Evolutionary conservation across 2,329 filamentous ascomycete species (phyloP).

Genomic region (Clonostachys byssicola): DNA sequence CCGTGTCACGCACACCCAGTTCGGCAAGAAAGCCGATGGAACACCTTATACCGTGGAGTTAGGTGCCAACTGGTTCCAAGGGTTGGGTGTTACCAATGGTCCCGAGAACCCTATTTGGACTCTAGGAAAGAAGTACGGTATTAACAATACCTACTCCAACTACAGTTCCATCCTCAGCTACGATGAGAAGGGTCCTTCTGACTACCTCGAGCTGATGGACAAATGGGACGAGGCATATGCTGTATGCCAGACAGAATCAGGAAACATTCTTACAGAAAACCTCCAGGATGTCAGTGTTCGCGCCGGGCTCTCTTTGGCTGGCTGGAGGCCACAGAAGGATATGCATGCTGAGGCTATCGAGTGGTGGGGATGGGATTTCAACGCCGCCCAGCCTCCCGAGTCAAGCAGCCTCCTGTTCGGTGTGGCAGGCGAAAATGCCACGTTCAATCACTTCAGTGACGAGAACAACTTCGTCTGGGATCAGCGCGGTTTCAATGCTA

Average conservation of each 20-base stretch:
- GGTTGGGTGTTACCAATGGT: slow-evolving; percentile 9
- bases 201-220: slow-evolving; percentile 43
- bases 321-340: slow-evolving; percentile 51
- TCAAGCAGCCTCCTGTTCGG: slow-evolving; percentile 52
- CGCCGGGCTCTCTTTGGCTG: slow-evolving; percentile 45
- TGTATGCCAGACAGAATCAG: slow-evolving; percentile 41
- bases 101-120: slow-evolving; percentile 60
- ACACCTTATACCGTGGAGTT: slow-evolving; percentile 56
- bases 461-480: slow-evolving; percentile 60
- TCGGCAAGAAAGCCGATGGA: slow-evolving; percentile 45
- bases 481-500: slow-evolving; percentile 54
- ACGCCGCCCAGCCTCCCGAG: slow-evolving; percentile 52
- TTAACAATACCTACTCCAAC: slow-evolving; percentile 40
- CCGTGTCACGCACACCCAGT: slow-evolving; percentile 51
- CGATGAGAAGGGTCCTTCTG: slow-evolving; percentile 42
- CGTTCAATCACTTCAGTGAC: slow-evolving; percentile 58
- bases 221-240: slow-evolving; percentile 40
- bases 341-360: slow-evolving; percentile 44
- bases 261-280: slow-evolving; percentile 46
- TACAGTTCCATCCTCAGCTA: slow-evolving; percentile 51
- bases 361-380: slow-evolving; percentile 39
- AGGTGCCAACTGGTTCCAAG: slow-evolving; percentile 60
- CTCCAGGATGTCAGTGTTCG: slow-evolving; percentile 53
- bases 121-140: slow-evolving; percentile 52
- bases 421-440: slow-evolving; percentile 52